phyloP scores from a whole-genome alignment of 306 rosid species.

The Astragalus glycyphyllos region DNA sequence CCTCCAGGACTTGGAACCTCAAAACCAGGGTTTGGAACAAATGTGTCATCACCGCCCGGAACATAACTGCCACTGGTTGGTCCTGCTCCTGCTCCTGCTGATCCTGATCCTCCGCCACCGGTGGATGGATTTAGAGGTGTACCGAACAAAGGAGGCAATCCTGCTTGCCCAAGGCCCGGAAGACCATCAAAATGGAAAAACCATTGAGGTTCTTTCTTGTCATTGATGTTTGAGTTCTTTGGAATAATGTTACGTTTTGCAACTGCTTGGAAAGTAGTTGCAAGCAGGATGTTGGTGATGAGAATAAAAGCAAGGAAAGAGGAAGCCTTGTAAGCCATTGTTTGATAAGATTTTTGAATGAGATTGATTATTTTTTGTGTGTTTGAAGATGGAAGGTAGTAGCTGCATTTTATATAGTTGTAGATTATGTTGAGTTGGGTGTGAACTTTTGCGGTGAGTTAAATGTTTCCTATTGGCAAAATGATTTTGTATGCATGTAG shows the following conservation, averaged over 20 bases:
- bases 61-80: constrained; percentile 37
- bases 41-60: constrained; percentile 75
- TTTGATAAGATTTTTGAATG: not conserved
- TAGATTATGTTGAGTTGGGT: constrained; percentile 44
- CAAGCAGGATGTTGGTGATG: constrained; percentile 45
- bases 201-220: constrained; percentile 62
- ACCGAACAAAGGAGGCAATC: constrained; percentile 46
- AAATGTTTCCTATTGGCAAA: constrained; percentile 27
- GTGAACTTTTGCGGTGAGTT: constrained; percentile 54
- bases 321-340: constrained; percentile 57
- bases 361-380: constrained; percentile 41
- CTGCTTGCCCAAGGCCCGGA: constrained; percentile 62
- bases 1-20: constrained; percentile 66
- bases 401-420: constrained; percentile 47
- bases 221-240: constrained; percentile 37
- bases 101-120: constrained; percentile 28
- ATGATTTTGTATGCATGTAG: no score
- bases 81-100: not conserved
- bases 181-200: constrained; percentile 51
- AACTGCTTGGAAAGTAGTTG: constrained; percentile 46
- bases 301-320: constrained; percentile 49
- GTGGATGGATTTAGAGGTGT: constrained; percentile 40
- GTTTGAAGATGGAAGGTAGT: constrained; percentile 39
- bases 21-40: constrained; percentile 70
- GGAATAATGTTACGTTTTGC: constrained; percentile 43